A percentile compares a stretch with the other conserved stretches of the same genome.
Evolutionary conservation across 2,329 filamentous ascomycete genomes (phyloP).

Genomic region (Colletotrichum sojae): DNA sequence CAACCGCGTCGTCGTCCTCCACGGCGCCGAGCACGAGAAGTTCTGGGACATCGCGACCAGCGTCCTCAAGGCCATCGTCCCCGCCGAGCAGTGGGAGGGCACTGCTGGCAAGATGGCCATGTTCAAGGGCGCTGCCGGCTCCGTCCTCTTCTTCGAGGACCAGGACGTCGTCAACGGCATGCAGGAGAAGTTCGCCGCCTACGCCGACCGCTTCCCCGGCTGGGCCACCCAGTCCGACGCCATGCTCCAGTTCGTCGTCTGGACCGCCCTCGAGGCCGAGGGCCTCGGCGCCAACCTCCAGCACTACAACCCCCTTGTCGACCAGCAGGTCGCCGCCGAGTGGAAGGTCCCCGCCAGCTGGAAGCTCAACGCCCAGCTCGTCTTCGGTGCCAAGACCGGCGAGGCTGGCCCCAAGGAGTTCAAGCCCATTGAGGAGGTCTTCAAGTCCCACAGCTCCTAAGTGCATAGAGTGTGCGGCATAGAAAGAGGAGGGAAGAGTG

Average conservation of each 20-base stretch:
- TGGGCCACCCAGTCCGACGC: slow-evolving; percentile 84
- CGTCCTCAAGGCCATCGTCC: slow-evolving; percentile 77
- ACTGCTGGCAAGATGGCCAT: slow-evolving; percentile 61
- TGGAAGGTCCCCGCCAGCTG: slow-evolving; percentile 82
- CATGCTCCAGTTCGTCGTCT: slow-evolving; percentile 86
- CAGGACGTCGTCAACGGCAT: slow-evolving; percentile 74
- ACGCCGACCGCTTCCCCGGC: slow-evolving; percentile 83
- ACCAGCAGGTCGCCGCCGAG: slow-evolving; percentile 76
- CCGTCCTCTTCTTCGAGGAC: slow-evolving; percentile 92
- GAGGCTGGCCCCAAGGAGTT: slow-evolving; percentile 75
- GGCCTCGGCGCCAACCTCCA: slow-evolving; percentile 91
- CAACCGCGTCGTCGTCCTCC: slow-evolving; percentile 82
- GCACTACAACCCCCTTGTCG: slow-evolving; percentile 92
- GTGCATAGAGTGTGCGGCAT: not conserved
- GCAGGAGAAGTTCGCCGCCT: slow-evolving; percentile 78
- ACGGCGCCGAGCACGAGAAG: slow-evolving; percentile 87
- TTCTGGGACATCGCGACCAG: slow-evolving; percentile 84
- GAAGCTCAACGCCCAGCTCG: slow-evolving; percentile 86
- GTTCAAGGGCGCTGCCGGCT: slow-evolving; percentile 83
- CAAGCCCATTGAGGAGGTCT: slow-evolving; percentile 74
- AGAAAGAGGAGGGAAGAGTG: not conserved
- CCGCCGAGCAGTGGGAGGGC: slow-evolving; percentile 71
- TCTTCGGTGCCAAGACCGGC: slow-evolving; percentile 78
- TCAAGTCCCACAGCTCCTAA: slow-evolving; percentile 74
- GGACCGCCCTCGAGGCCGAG: slow-evolving; percentile 86